These are phyloP conservation scores for Venturia effusa DNA, from an alignment of 2,329 filamentous ascomycete species.

Conservation along the genomic window DNA sequence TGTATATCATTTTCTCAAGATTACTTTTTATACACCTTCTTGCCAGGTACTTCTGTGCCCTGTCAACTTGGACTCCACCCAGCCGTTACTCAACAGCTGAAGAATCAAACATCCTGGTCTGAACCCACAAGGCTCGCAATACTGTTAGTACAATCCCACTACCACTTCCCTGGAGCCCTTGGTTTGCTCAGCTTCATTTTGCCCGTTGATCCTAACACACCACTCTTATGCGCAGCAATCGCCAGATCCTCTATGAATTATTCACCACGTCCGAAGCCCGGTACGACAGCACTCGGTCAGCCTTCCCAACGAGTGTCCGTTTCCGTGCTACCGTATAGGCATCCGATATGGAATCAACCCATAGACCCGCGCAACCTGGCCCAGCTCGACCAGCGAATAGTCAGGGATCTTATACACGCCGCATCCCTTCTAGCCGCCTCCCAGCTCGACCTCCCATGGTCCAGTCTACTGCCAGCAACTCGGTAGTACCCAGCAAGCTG, in stretches of 20 bases:
- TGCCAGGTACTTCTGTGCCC: neutral
- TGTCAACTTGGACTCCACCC: neutral
- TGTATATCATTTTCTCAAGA: neutral
- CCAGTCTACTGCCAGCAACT: constrained; percentile 20
- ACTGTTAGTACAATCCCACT: neutral
- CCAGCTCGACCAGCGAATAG: neutral
- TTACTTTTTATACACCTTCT: neutral
- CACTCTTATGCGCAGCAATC: neutral
- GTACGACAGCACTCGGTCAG: constrained; percentile 21
- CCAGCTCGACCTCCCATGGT: constrained; percentile 3
- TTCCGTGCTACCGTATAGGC: constrained; percentile 24
- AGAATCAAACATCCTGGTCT: neutral
- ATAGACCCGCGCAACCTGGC: constrained; percentile 25
- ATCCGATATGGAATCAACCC: constrained; percentile 28
- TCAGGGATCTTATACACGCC: neutral
- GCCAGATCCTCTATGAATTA: constrained; percentile 23
- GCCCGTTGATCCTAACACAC: neutral
- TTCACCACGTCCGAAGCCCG: constrained; percentile 22
- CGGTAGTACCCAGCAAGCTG: constrained; percentile 18
- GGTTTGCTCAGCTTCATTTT: neutral
- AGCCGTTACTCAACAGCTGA: neutral
- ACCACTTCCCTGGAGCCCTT: neutral
- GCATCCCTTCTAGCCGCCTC: constrained; percentile 5
- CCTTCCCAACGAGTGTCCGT: constrained; percentile 18
- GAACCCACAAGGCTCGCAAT: neutral